Conservation (phyloP, 164 flowering plant genomes). For the Piper longum region DNA sequence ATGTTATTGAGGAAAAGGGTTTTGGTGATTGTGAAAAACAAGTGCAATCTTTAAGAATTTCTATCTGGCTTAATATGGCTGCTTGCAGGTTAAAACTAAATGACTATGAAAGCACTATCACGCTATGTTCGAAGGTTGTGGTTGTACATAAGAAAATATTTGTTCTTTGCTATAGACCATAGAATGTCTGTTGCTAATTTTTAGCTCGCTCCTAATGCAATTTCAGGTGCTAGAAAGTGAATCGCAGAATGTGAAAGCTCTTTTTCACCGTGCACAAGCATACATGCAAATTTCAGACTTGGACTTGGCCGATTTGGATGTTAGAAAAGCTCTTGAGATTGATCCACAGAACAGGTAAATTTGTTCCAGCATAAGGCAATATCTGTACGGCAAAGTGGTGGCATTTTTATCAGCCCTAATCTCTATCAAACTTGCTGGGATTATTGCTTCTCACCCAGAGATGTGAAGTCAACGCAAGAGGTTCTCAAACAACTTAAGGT, state of each 20-base stretch:
- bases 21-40: constrained; percentile 35
- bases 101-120: constrained; percentile 34
- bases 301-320: constrained; percentile 45
- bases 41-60: constrained; percentile 34
- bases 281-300: constrained; percentile 42
- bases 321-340: constrained; percentile 54
- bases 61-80: constrained; percentile 66
- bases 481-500: constrained; percentile 39
- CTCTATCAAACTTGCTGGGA: no score
- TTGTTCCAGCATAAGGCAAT: background rate
- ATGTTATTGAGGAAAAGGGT: constrained; percentile 31
- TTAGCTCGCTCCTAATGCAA: background rate
- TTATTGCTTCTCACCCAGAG: constrained; percentile 24
- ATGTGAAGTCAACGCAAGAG: constrained; percentile 36
- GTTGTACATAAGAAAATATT: background rate
- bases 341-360: constrained; percentile 53
- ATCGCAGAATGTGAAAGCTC: constrained; percentile 49
- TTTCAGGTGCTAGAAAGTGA: constrained; percentile 50
- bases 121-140: constrained; percentile 52
- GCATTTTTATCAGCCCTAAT: background rate
- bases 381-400: background rate
- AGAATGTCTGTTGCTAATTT: background rate
- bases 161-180: background rate
- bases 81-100: constrained; percentile 56
- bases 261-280: constrained; percentile 63